A percentile compares a stretch with the other conserved stretches of the same genome.
Conservation (phyloP, 2,329 filamentous ascomycete genomes). For the Colletotrichum karsti region DNA sequence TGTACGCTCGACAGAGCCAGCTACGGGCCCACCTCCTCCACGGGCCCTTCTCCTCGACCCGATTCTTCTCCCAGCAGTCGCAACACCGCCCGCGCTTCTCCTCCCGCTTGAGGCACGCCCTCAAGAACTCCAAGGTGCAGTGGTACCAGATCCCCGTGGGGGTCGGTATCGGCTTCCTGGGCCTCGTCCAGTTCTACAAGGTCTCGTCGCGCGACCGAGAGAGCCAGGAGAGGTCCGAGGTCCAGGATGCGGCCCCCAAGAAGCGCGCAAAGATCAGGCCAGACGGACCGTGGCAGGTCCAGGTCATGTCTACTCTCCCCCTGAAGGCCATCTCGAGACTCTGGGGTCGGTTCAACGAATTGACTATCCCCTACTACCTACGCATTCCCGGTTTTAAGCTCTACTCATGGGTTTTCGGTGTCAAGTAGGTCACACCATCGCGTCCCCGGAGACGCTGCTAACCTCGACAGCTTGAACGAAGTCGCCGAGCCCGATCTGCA, state of each 20-base stretch:
- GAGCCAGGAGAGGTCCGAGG: slow-evolving; percentile 55
- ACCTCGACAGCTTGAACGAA: slow-evolving; percentile 76
- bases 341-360: slow-evolving; percentile 92
- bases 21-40: slow-evolving; percentile 40
- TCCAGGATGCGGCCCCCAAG: slow-evolving; percentile 54
- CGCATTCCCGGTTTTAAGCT: slow-evolving; percentile 91
- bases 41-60: slow-evolving; percentile 38
- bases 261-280: slow-evolving; percentile 73
- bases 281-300: slow-evolving; percentile 91
- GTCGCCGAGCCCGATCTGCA: slow-evolving; percentile 89
- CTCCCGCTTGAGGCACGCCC: slow-evolving; percentile 57
- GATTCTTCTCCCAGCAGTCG: slow-evolving; percentile 49
- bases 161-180: slow-evolving; percentile 85
- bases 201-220: slow-evolving; percentile 67
- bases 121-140: slow-evolving; percentile 68
- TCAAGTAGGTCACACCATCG: slow-evolving; percentile 60
- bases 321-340: slow-evolving; percentile 89
- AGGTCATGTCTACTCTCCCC: slow-evolving; percentile 92
- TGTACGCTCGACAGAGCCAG: slow-evolving; percentile 44
- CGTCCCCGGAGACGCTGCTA: slow-evolving; percentile 26
- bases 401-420: slow-evolving; percentile 91
- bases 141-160: slow-evolving; percentile 94
- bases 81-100: slow-evolving; percentile 59
- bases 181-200: slow-evolving; percentile 85
- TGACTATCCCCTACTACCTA: slow-evolving; percentile 87